Base-by-base conservation (phyloP, 257 asterid genomes). In the Solanum tacnaense region DNA sequence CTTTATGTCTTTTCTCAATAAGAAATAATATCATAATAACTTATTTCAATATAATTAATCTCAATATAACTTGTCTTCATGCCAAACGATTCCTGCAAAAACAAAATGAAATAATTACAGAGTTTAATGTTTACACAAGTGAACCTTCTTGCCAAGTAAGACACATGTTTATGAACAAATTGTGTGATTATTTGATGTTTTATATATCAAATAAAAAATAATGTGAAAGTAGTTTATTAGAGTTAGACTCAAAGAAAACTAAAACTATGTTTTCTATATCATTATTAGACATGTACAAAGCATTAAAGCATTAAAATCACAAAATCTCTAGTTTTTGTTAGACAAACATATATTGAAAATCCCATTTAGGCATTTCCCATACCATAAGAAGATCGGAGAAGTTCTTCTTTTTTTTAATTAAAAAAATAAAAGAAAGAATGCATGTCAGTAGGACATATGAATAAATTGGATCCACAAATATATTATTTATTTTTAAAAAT, bases 61-160 rank as follows among this genome's bases (percentile, higher is more conserved):
- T 0, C 29, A 60, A 60, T 9, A 60, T 60, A 60, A 60, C 27
- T 9, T 60, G 29, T 3, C 11, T 56, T 56, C 6, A 8, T 20
- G 0, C 0, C 5, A 21, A 60, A 60, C 27, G 11, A 60, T 0
- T 60, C 29, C 13, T 52, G 0, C 9, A 9, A 21, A 4, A 34
- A 4, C 16, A 73, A 34, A 73, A 73, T 73, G 9, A 74, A 36
- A 75, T 16, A 75, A 75, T 21, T 38, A 36, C 11, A 38, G 6
- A 38, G 10, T 36, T 74, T 35, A 39, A 18, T 0, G 58, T 46
- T 46, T 46, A 46, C 20, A 36, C 52, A 75, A 20, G 49, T 73
- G 6, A 21, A 11, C 32, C 0, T 13, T 12, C 20, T 23, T 23
- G 27, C 11, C 56, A 38, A 36, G 32, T 23, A 38, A 36, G 32